phyloP scores from a whole-genome alignment of 345 rosid genomes.

The Acer yangbiense region DNA sequence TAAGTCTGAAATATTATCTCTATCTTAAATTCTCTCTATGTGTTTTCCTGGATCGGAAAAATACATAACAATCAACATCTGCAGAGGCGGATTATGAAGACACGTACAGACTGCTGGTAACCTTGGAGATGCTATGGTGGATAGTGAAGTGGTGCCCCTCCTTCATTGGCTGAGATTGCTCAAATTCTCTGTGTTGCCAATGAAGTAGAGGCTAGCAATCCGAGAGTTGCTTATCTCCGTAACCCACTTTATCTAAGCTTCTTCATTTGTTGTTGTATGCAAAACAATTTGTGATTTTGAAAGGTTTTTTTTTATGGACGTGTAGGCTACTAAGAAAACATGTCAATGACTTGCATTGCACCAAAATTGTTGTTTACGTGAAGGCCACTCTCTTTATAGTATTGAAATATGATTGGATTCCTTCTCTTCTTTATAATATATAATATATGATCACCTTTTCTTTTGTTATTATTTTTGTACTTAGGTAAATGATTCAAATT shows the following conservation, averaged over 20 bases:
- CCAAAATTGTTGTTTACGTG: constrained; percentile 28
- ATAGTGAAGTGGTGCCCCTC: constrained; percentile 70
- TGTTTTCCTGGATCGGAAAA: too few relatives aligned
- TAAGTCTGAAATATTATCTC: too few relatives aligned
- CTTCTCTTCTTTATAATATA: neutral
- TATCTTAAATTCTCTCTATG: too few relatives aligned
- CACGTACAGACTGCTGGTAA: constrained; percentile 53
- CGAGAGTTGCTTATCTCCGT: constrained; percentile 65
- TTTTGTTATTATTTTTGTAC: neutral
- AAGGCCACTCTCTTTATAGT: constrained; percentile 21
- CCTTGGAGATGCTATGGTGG: constrained; percentile 61
- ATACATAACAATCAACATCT: constrained; percentile 32
- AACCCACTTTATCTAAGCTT: neutral
- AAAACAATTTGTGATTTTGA: too few relatives aligned
- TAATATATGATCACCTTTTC: neutral
- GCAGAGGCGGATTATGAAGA: constrained; percentile 52
- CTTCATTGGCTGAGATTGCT: constrained; percentile 65
- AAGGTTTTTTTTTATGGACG: constrained; percentile 20
- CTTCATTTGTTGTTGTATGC: constrained; percentile 9
- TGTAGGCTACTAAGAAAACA: constrained; percentile 35
- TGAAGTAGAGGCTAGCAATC: constrained; percentile 60
- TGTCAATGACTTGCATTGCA: neutral
- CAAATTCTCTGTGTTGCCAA: constrained; percentile 70
- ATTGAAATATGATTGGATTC: neutral
- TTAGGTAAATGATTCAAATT: neutral